Evolutionary conservation across 371 early-diverging fungal species (phyloP).

Genomic region (Rhizopus arrhizus): DNA sequence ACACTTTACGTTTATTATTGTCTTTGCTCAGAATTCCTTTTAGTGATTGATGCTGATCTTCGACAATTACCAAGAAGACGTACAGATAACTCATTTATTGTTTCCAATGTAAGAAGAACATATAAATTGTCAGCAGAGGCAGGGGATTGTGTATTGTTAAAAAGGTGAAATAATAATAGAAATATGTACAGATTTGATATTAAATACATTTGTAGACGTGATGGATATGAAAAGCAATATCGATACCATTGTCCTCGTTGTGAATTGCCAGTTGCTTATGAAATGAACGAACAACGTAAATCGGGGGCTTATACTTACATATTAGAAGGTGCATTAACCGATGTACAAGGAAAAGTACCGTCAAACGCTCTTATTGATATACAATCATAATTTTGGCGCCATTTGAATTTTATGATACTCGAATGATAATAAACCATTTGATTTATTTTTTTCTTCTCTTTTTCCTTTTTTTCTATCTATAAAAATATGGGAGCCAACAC

Average conservation of each 20-base stretch:
- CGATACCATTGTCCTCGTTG: slow-evolving; percentile 67
- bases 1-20: slow-evolving; percentile 72
- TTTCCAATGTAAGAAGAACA: slow-evolving; percentile 62
- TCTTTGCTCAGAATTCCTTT: slow-evolving; percentile 72
- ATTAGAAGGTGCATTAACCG: slow-evolving; percentile 62
- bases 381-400: background rate
- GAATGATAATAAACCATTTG: slow-evolving; percentile 2
- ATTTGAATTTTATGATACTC: slow-evolving; percentile 1
- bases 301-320: slow-evolving; percentile 63
- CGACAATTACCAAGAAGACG: slow-evolving; percentile 62
- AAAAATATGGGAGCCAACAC: slow-evolving; percentile 27
- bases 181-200: background rate
- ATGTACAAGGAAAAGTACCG: slow-evolving; percentile 60
- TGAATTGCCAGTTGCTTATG: slow-evolving; percentile 60
- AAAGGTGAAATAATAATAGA: slow-evolving; percentile 38
- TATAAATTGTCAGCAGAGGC: slow-evolving; percentile 63
- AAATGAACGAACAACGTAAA: slow-evolving; percentile 59
- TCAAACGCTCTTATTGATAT: slow-evolving; percentile 41
- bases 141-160: slow-evolving; percentile 48
- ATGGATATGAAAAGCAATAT: slow-evolving; percentile 65
- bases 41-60: slow-evolving; percentile 67
- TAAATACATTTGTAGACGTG: slow-evolving; percentile 30
- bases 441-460: slow-evolving; percentile 1
- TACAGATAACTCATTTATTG: slow-evolving; percentile 66
- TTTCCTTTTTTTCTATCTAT: slow-evolving; percentile 2